phyloP scores from a whole-genome alignment of 1,139 yeast genomes.

The Hyphopichia burtonii region DNA sequence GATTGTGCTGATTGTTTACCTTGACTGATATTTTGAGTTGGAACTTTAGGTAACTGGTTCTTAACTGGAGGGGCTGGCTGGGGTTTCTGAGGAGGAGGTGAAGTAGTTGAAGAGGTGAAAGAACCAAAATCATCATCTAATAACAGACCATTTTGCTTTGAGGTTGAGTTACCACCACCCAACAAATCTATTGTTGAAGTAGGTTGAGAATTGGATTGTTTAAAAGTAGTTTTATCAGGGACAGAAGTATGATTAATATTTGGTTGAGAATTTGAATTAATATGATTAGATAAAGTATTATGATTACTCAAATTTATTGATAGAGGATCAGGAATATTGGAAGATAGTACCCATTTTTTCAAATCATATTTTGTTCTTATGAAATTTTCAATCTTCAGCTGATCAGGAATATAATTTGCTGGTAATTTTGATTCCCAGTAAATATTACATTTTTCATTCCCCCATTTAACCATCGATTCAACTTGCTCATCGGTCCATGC shows the following conservation, averaged over 20 bases:
- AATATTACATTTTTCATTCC: conserved; percentile 72
- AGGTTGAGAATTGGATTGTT: conserved; percentile 2
- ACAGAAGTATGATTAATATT: neutral
- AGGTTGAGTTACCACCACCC: neutral
- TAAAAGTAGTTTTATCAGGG: neutral
- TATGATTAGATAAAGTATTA: conserved; percentile 6
- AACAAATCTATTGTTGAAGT: conserved; percentile 2
- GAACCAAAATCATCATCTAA: conserved; percentile 46
- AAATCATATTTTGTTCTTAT: conserved; percentile 88
- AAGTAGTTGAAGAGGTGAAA: conserved; percentile 23
- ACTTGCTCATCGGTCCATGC: conserved; percentile 96
- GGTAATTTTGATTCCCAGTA: conserved; percentile 86
- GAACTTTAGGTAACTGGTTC: conserved; percentile 6
- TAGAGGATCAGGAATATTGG: conserved; percentile 59
- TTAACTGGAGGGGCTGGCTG: neutral
- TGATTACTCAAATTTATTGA: conserved; percentile 17
- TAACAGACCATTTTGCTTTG: conserved; percentile 7
- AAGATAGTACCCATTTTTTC: conserved; percentile 73
- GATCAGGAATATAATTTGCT: conserved; percentile 71
- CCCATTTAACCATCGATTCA: conserved; percentile 81
- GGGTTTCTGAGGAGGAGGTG: neutral
- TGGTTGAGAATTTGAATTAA: conserved; percentile 6
- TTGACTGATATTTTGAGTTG: conserved; percentile 11
- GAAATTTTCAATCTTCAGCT: conserved; percentile 82
- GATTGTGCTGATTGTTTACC: conserved; percentile 28